phyloP scores from a whole-genome alignment of 2,329 filamentous ascomycete genomes.

The Pseudocercospora cruenta region DNA sequence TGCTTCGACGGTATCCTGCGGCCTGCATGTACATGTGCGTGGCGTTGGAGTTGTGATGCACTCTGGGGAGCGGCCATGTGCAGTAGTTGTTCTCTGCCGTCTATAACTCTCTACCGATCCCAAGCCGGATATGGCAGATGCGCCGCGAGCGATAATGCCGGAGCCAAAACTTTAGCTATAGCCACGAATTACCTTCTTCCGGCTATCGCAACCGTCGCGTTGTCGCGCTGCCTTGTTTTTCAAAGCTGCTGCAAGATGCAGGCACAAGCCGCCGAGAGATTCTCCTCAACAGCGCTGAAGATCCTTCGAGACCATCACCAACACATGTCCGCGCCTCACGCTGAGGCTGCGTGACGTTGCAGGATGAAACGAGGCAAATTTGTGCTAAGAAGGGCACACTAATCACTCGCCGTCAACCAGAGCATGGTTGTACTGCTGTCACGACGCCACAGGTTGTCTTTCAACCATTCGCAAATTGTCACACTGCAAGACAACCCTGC shows the following conservation, averaged over 20 bases:
- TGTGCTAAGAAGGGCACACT: not conserved
- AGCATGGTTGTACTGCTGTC: constrained; percentile 11
- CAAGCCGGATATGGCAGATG: not conserved
- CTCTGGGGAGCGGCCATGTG: constrained; percentile 1
- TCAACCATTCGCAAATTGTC: not conserved
- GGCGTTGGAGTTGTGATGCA: not conserved
- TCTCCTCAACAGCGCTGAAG: not conserved
- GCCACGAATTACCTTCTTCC: not conserved
- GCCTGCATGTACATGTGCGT: not conserved
- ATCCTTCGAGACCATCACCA: constrained; percentile 3
- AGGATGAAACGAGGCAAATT: constrained; percentile 6
- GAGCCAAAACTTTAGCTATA: not conserved
- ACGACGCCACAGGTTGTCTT: constrained; percentile 13
- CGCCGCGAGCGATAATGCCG: not conserved
- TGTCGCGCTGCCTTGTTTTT: not conserved
- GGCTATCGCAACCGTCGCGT: not conserved
- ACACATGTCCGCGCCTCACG: not conserved
- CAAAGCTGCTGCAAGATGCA: constrained; percentile 1
- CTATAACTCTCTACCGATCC: not conserved
- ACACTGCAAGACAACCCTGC: constrained; percentile 1
- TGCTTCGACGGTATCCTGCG: not conserved
- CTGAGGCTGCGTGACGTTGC: constrained; percentile 1
- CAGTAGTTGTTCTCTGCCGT: not conserved
- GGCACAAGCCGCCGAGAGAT: not conserved
- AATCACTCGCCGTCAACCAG: not conserved